phyloP scores from a whole-genome alignment of 768 basidiomycete genomes.

The Macrolepiota dolichaula region DNA sequence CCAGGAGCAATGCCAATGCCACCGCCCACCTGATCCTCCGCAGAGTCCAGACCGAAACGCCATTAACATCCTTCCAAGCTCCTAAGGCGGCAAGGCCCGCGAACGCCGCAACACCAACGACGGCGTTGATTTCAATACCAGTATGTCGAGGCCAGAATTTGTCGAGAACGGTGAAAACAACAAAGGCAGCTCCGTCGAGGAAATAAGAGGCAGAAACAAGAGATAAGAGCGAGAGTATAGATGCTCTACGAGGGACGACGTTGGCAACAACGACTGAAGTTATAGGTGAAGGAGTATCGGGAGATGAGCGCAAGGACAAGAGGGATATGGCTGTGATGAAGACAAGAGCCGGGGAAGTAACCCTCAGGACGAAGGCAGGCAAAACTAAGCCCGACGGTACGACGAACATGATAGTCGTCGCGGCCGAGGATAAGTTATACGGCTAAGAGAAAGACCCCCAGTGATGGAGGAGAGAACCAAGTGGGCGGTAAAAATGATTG shows the following conservation, averaged over 20 bases:
- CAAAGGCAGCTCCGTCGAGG: slow-evolving; percentile 72
- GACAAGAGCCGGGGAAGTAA: slow-evolving; percentile 67
- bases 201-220: slow-evolving; percentile 72
- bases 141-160: slow-evolving; percentile 62
- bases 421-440: slow-evolving; percentile 12
- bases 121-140: slow-evolving; percentile 64
- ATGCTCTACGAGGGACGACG: slow-evolving; percentile 67
- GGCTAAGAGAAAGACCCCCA: slow-evolving; percentile 1
- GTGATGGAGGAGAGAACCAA: slow-evolving; percentile 12
- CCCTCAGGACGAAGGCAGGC: slow-evolving; percentile 54
- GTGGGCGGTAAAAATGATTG: slow-evolving; percentile 2
- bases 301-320: slow-evolving; percentile 42
- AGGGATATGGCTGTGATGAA: slow-evolving; percentile 61
- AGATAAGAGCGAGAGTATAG: slow-evolving; percentile 71
- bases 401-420: slow-evolving; percentile 25
- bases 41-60: slow-evolving; percentile 64
- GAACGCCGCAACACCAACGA: slow-evolving; percentile 69
- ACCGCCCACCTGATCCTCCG: slow-evolving; percentile 55
- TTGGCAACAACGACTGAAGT: slow-evolving; percentile 74
- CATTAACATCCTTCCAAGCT: slow-evolving; percentile 74
- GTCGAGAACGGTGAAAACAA: slow-evolving; percentile 59
- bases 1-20: slow-evolving; percentile 50
- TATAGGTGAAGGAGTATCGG: slow-evolving; percentile 59
- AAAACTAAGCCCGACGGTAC: slow-evolving; percentile 14
- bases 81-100: slow-evolving; percentile 72